Conservation (phyloP, 345 rosid species). For the Erucastrum elatum region DNA sequence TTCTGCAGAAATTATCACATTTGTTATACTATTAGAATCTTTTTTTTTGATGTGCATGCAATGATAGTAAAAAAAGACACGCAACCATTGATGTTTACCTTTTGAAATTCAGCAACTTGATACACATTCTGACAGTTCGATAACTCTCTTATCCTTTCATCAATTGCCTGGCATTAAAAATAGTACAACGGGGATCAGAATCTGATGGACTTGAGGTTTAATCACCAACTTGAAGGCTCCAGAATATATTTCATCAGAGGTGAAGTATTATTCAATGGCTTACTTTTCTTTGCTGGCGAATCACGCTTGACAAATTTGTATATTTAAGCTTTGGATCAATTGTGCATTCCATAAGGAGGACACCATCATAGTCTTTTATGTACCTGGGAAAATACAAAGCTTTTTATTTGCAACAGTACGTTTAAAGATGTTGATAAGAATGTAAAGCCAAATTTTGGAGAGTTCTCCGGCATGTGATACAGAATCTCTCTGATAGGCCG, state of each 20-base stretch:
- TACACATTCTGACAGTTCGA: constrained; percentile 88
- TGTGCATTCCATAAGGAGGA: constrained; percentile 98
- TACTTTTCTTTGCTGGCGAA: constrained; percentile 90
- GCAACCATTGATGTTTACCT: constrained; percentile 49
- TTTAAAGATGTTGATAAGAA: neutral
- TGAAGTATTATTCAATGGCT: neutral
- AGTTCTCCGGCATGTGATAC: neutral
- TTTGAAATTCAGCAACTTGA: constrained; percentile 69
- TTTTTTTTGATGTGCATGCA: too few species aligned
- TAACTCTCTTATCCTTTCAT: constrained; percentile 93
- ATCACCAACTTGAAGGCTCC: constrained; percentile 4
- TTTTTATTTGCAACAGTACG: constrained; percentile 12
- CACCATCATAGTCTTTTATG: constrained; percentile 98
- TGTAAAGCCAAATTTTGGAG: neutral
- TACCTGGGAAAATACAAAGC: constrained; percentile 48
- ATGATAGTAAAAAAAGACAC: constrained; percentile 11
- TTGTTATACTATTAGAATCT: constrained; percentile 3
- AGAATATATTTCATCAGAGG: constrained; percentile 1
- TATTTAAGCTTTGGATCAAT: constrained; percentile 97
- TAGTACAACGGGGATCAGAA: constrained; percentile 18
- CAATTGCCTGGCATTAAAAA: constrained; percentile 67
- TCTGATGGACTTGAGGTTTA: constrained; percentile 18
- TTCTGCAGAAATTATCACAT: constrained; percentile 49
- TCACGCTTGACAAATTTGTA: constrained; percentile 88
- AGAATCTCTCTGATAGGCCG: constrained; percentile 10